Conservation (phyloP, 306 rosid species). For the Castanea sativa region DNA sequence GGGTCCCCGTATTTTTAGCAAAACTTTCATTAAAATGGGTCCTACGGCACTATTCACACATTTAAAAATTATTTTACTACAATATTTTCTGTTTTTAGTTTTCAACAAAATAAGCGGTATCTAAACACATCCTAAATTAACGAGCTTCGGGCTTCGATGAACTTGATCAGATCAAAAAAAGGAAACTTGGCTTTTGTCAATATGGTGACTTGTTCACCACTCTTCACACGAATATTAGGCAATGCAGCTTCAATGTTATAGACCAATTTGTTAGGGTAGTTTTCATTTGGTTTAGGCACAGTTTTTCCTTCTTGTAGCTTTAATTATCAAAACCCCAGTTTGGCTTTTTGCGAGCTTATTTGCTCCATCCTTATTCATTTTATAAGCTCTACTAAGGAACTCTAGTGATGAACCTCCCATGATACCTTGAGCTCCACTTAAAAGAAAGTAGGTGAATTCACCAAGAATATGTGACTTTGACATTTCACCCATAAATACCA, state of each 20-base stretch:
- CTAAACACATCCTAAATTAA: constrained; percentile 28
- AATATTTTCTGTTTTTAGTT: too few species aligned
- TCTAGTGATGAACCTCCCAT: constrained; percentile 37
- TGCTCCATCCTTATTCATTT: constrained; percentile 25
- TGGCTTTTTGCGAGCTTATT: constrained; percentile 42
- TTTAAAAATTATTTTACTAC: too few species aligned
- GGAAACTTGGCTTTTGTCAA: constrained; percentile 36
- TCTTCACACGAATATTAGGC: constrained; percentile 5
- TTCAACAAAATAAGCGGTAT: constrained; percentile 12
- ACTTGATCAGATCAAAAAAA: constrained; percentile 35
- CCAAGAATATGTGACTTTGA: constrained; percentile 39
- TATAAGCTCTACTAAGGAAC: constrained; percentile 26
- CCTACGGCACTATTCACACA: too few species aligned
- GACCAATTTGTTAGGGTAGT: constrained; percentile 20
- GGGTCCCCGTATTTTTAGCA: too few species aligned
- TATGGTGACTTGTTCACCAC: constrained; percentile 29
- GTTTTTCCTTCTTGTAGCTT: constrained; percentile 19
- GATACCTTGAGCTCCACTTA: constrained; percentile 27
- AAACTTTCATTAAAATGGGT: too few species aligned
- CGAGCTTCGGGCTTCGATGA: constrained; percentile 1
- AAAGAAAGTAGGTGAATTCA: constrained; percentile 40
- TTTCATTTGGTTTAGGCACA: constrained; percentile 37
- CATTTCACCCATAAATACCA: constrained; percentile 51
- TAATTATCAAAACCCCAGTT: constrained; percentile 31
- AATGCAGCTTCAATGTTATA: constrained; percentile 31